Evolutionary conservation across 2,329 filamentous ascomycete species (phyloP), one percentile per base, ranked within the genome.

Genomic region (Colletotrichum truncatum): DNA sequence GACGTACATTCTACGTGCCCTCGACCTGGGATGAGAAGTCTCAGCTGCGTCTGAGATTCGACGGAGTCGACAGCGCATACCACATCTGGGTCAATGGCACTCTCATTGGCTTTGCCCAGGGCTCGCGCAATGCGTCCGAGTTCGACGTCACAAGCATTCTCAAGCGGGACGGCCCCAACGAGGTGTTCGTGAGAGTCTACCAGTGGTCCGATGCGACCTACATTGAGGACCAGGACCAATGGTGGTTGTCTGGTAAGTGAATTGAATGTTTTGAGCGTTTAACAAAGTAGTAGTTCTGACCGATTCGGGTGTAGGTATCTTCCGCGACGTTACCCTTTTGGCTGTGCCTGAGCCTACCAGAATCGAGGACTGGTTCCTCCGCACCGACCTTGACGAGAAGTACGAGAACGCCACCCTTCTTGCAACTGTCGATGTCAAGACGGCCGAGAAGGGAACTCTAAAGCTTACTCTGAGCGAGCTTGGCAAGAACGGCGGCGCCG

Each of bases 21-120:
- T 59, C 75, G 2, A 73, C 77, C 7, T 86, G 84, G 79, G 77
- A 78, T 25, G 71, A 71, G 9, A 72, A 76, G 59, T 72, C 69
- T 5, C 87, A 90, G 67, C 76, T 92, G 16, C 81, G 89, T 14
- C 77, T 93, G 21, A 81, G 90, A 10, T 93, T 92, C 66, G 90
- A 93, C 58, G 91, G 91, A 2, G 90, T 93, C 0, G 90, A 93
- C 70, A 89, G 88, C 70, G 87, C 90, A 0, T 93, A 90, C 70
- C 89, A 92, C 73, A 76, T 92, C 10, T 92, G 85, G 83, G 77
- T 93, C 6, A 93, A 93, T 68, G 88, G 88, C 0, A 73, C 78
- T 14, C 77, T 88, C 34, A 79, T 92, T 2, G 91, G 91, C 3
- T 93, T 92, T 70, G 87, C 87, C 3, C 89, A 93, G 71, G 91